Evolutionary conservation across 2,329 filamentous ascomycete genomes (phyloP).

Genomic region (Tolypocladium pustulatum): DNA sequence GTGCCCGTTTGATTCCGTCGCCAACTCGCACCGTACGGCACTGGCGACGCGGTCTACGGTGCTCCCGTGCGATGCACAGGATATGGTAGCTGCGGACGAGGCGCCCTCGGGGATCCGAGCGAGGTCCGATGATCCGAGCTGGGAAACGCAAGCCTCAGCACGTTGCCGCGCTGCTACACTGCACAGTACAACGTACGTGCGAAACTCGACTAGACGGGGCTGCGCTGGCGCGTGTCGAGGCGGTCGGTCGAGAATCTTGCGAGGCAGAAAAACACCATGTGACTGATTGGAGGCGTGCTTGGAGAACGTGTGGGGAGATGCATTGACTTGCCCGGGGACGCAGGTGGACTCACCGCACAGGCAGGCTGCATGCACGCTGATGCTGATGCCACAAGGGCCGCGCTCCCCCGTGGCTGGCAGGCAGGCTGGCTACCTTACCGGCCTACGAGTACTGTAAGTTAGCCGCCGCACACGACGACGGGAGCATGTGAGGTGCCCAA

Average conservation of each 20-base stretch:
- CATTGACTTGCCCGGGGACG: background rate
- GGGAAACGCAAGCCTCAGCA: background rate
- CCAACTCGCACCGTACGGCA: background rate
- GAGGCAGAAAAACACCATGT: background rate
- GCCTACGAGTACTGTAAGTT: too few species aligned
- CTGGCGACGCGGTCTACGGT: background rate
- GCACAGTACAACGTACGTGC: background rate
- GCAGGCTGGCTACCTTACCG: background rate
- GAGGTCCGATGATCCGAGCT: background rate
- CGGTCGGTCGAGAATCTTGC: background rate
- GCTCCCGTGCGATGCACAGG: too few species aligned
- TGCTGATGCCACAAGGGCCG: background rate
- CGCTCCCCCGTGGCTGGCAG: background rate
- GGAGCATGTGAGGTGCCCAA: background rate
- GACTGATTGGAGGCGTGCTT: slow-evolving; percentile 1
- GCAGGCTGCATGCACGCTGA: background rate
- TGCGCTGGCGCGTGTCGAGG: background rate
- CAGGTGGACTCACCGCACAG: background rate
- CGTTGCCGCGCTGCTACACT: background rate
- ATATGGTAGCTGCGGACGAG: background rate
- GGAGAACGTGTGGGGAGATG: background rate
- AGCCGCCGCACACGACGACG: too few species aligned
- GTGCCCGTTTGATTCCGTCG: background rate
- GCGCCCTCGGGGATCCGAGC: background rate
- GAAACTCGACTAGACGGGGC: background rate